phyloP scores from a whole-genome alignment of 106 monocot genomes.

The Chionographis japonica region DNA sequence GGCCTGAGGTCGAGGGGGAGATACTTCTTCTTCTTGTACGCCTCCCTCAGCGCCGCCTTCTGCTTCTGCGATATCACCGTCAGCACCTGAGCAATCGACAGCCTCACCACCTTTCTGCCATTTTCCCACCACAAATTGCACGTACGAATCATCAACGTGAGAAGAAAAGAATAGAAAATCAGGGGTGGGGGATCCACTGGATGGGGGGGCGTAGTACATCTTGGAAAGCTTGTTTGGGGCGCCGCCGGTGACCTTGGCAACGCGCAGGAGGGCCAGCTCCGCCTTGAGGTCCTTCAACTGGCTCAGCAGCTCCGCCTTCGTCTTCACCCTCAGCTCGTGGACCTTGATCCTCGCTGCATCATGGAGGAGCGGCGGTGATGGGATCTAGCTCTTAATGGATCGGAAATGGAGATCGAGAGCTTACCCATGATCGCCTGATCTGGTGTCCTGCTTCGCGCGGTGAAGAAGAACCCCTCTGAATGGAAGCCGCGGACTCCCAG shows the following conservation, averaged over 20 bases:
- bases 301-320: conserved; percentile 43
- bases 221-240: conserved; percentile 81
- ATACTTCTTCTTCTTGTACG: conserved; percentile 74
- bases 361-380: background rate
- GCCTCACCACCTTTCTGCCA: conserved; percentile 67
- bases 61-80: conserved; percentile 95
- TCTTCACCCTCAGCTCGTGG: conserved; percentile 61
- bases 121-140: background rate
- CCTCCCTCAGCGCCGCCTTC: conserved; percentile 77
- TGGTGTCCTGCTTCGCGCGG: too few relatives aligned
- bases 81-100: conserved; percentile 71
- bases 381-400: too few relatives aligned
- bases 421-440: too few relatives aligned
- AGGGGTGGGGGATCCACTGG: too few relatives aligned
- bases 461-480: too few relatives aligned
- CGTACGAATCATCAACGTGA: background rate
- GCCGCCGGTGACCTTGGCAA: conserved; percentile 74
- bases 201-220: conserved; percentile 26
- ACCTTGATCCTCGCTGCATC: conserved; percentile 62
- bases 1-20: conserved; percentile 79
- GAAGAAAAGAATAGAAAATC: background rate
- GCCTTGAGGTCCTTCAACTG: conserved; percentile 74
- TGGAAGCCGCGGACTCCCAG: too few relatives aligned
- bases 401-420: too few relatives aligned
- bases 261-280: conserved; percentile 66